These are phyloP conservation scores for Penicillium sp. DNA, from an alignment of 2,329 filamentous ascomycete species.

Conservation along the genomic window DNA sequence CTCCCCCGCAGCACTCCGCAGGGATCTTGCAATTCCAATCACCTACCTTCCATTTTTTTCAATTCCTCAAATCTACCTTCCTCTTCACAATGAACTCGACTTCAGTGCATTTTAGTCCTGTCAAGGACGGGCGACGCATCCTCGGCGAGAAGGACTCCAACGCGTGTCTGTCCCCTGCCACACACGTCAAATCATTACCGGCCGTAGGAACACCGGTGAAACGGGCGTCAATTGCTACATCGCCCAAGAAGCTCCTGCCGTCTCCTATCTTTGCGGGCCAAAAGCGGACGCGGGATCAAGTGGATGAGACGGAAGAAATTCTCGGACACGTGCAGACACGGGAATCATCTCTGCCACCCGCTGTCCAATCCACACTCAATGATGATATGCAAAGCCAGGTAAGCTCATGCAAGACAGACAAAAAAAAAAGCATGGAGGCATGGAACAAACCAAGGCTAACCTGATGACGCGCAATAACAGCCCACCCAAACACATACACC, in stretches of 20 bases:
- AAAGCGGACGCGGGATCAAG: conserved; percentile 43
- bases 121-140: conserved; percentile 40
- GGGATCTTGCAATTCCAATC: neutral
- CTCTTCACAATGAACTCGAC: conserved; percentile 24
- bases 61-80: neutral
- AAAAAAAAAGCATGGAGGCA: neutral
- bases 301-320: conserved; percentile 31
- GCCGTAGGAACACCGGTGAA: conserved; percentile 29
- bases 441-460: neutral
- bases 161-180: conserved; percentile 39
- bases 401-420: conserved; percentile 5
- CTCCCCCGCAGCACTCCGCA: conserved; percentile 1
- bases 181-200: conserved; percentile 21
- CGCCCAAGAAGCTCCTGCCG: conserved; percentile 33
- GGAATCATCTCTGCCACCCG: conserved; percentile 12
- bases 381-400: conserved; percentile 21
- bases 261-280: conserved; percentile 39
- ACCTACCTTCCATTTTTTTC: conserved; percentile 2
- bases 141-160: conserved; percentile 45
- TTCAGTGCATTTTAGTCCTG: conserved; percentile 30
- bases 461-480: conserved; percentile 8
- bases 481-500: conserved; percentile 17
- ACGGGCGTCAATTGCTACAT: conserved; percentile 26
- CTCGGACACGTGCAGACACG: conserved; percentile 21
- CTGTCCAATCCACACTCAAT: conserved; percentile 16